Conservation (phyloP, 805 yeast genomes). For the Lipomyces lipofer region DNA sequence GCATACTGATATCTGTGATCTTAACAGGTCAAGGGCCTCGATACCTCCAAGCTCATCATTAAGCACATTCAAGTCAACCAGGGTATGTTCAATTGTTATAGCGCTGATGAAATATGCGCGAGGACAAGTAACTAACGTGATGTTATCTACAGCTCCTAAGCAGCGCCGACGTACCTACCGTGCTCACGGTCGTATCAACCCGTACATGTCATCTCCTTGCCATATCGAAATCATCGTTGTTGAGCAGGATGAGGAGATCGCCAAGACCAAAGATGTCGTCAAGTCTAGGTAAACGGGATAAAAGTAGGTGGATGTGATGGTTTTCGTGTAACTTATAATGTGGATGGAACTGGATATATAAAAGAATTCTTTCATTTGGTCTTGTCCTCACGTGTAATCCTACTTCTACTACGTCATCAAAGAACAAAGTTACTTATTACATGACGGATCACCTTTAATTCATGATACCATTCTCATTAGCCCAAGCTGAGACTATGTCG, state of each 20-base stretch:
- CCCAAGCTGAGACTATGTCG: no score
- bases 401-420: neutral
- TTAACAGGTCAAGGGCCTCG: slow-evolving; percentile 86
- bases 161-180: slow-evolving; percentile 99
- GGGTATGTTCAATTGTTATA: slow-evolving; percentile 31
- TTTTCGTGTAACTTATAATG: slow-evolving; percentile 1
- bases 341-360: neutral
- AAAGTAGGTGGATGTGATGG: neutral
- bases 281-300: slow-evolving; percentile 20
- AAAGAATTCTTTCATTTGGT: slow-evolving; percentile 19
- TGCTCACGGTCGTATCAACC: slow-evolving; percentile 99
- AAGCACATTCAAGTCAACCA: slow-evolving; percentile 99
- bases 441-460: no score
- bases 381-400: slow-evolving; percentile 8
- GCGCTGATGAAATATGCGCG: no score
- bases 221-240: slow-evolving; percentile 97
- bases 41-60: slow-evolving; percentile 87
- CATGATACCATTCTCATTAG: no score
- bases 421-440: neutral
- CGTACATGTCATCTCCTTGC: slow-evolving; percentile 98
- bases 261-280: slow-evolving; percentile 74
- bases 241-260: slow-evolving; percentile 92
- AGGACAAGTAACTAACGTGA: no score
- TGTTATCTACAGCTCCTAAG: slow-evolving; percentile 87
- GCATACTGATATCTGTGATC: slow-evolving; percentile 12